These are phyloP conservation scores for Phaeosphaeria sp. DNA, from an alignment of 2,329 filamentous ascomycete species.

Conservation along the genomic window DNA sequence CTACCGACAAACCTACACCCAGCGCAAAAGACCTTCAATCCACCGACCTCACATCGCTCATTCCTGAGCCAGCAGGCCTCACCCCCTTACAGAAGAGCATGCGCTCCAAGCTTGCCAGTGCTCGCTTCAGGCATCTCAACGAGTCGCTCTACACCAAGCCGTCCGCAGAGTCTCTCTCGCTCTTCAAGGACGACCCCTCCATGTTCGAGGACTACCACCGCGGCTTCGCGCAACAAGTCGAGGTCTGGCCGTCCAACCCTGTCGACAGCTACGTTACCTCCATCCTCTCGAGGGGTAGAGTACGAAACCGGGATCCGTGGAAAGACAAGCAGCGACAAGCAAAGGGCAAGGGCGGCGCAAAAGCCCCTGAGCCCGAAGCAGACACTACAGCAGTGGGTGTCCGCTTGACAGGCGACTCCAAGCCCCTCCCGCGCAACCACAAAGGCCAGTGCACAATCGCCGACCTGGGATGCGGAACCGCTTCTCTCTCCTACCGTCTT, in stretches of 20 bases:
- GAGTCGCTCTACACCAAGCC: constrained; percentile 94
- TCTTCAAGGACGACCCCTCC: constrained; percentile 85
- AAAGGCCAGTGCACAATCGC: constrained; percentile 77
- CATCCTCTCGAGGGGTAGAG: constrained; percentile 71
- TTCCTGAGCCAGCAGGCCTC: constrained; percentile 64
- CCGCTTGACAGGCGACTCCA: constrained; percentile 27
- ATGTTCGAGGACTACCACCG: constrained; percentile 97
- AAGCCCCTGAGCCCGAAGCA: constrained; percentile 13
- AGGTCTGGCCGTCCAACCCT: constrained; percentile 95
- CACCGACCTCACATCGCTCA: constrained; percentile 43
- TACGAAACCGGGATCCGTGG: constrained; percentile 47
- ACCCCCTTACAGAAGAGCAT: constrained; percentile 94
- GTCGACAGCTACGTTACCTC: constrained; percentile 83
- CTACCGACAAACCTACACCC: constrained; percentile 15
- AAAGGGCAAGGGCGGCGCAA: constrained; percentile 29
- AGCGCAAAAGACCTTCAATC: constrained; percentile 24
- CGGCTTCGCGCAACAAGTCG: constrained; percentile 93
- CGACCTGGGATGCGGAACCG: constrained; percentile 93
- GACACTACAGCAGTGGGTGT: constrained; percentile 11
- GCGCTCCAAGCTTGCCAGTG: constrained; percentile 92
- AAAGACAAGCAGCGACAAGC: constrained; percentile 51
- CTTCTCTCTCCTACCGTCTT: constrained; percentile 75
- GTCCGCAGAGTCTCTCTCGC: constrained; percentile 78
- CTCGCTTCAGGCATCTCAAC: constrained; percentile 96
- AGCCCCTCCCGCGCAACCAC: constrained; percentile 73